A percentile compares a stretch with the other conserved stretches of the same genome.
Evolutionary conservation across 106 monocot species (phyloP).

Genomic region (Dactylorhiza incarnata): DNA sequence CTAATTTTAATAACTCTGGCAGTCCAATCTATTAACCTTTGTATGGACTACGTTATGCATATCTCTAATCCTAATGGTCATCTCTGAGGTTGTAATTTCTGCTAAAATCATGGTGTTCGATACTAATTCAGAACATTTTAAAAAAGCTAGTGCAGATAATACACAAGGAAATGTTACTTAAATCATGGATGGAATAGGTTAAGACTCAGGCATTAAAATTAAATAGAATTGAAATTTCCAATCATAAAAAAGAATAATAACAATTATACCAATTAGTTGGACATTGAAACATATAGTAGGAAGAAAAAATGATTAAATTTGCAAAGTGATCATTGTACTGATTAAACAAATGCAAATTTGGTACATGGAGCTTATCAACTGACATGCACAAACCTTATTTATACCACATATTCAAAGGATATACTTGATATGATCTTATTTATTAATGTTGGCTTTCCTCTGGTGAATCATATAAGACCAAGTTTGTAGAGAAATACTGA

Average conservation of each 20-base stretch:
- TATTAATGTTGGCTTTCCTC: background rate
- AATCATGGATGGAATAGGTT: background rate
- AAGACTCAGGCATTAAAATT: background rate
- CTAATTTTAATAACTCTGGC: background rate
- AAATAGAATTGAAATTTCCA: background rate
- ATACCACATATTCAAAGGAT: background rate
- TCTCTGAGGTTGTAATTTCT: background rate
- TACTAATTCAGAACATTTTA: background rate
- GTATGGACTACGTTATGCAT: background rate
- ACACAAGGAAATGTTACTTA: background rate
- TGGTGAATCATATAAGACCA: background rate
- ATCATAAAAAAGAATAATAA: background rate
- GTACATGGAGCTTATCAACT: background rate
- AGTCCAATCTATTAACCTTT: background rate
- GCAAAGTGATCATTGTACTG: background rate
- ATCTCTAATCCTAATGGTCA: background rate
- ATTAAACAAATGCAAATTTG: background rate
- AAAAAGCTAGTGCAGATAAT: background rate
- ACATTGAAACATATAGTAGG: background rate
- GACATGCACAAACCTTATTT: background rate
- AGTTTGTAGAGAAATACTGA: background rate
- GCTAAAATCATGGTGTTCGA: background rate
- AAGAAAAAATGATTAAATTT: background rate
- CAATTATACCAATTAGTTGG: background rate
- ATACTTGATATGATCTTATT: background rate